phyloP scores from a whole-genome alignment of 495 filamentous ascomycete genomes.

The Friedmanniomyces endolithicus region DNA sequence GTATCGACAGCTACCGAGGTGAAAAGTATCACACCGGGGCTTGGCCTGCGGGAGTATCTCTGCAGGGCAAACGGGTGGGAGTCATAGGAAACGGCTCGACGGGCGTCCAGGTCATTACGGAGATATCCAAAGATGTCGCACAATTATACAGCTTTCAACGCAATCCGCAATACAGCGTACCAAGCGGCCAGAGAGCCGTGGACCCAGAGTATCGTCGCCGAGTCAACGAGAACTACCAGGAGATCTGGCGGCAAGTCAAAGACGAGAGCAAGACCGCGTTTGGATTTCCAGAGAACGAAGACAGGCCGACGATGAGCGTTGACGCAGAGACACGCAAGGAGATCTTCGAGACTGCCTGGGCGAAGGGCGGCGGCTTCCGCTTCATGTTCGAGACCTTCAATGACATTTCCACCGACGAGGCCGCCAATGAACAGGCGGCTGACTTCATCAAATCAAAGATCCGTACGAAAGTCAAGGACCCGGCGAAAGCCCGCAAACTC shows the following conservation, averaged over 20 bases:
- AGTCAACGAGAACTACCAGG: constrained; percentile 31
- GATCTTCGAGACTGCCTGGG: constrained; percentile 8
- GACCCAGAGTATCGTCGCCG: background rate
- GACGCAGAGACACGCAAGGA: background rate
- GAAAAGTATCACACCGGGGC: constrained; percentile 41
- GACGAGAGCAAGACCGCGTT: background rate
- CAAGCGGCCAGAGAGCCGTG: background rate
- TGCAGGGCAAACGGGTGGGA: constrained; percentile 13
- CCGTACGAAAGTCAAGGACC: constrained; percentile 13
- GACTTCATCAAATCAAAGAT: constrained; percentile 17
- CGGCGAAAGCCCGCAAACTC: constrained; percentile 13
- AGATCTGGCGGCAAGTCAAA: constrained; percentile 8
- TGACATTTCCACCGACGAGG: constrained; percentile 13
- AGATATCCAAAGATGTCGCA: constrained; percentile 10
- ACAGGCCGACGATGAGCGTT: constrained; percentile 3
- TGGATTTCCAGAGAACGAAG: constrained; percentile 11
- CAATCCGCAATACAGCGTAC: constrained; percentile 15
- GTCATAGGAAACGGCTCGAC: constrained; percentile 15
- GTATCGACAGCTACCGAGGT: constrained; percentile 30
- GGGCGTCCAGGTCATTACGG: constrained; percentile 18
- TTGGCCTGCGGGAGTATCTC: constrained; percentile 29
- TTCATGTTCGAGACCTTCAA: constrained; percentile 9
- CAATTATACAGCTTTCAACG: constrained; percentile 15
- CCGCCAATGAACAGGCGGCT: constrained; percentile 8
- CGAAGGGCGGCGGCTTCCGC: constrained; percentile 9